phyloP scores from a whole-genome alignment of 2,329 filamentous ascomycete species.

The Hypocrella siamensis region DNA sequence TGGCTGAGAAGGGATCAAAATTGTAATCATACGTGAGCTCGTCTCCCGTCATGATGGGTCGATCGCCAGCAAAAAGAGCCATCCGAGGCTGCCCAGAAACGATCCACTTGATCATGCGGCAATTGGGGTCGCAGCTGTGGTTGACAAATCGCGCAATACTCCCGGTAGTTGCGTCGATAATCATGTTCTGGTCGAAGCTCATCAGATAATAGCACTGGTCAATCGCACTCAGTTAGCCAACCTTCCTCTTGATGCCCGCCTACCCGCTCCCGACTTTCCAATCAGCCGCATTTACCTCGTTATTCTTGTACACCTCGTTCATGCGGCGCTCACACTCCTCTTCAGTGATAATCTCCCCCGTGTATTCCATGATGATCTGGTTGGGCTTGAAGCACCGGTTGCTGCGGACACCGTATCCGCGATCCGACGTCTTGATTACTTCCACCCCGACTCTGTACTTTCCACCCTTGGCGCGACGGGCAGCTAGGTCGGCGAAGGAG shows the following conservation, averaged over 20 bases:
- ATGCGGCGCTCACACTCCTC: slow-evolving; percentile 86
- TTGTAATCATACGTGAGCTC: slow-evolving; percentile 91
- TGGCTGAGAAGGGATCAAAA: slow-evolving; percentile 52
- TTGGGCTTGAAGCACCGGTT: slow-evolving; percentile 76
- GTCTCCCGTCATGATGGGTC: slow-evolving; percentile 83
- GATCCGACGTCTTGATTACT: slow-evolving; percentile 77
- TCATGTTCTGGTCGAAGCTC: slow-evolving; percentile 97
- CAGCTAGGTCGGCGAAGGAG: slow-evolving; percentile 65
- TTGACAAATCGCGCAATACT: slow-evolving; percentile 97
- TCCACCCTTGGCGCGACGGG: slow-evolving; percentile 61
- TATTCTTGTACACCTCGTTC: slow-evolving; percentile 86
- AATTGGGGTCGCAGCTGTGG: slow-evolving; percentile 92
- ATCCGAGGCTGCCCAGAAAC: slow-evolving; percentile 88
- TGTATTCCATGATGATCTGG: slow-evolving; percentile 97
- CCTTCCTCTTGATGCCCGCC: neutral
- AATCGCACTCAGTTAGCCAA: slow-evolving; percentile 3
- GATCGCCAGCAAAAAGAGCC: slow-evolving; percentile 86
- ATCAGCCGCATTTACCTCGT: slow-evolving; percentile 70
- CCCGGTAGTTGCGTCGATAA: slow-evolving; percentile 91
- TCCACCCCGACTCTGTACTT: slow-evolving; percentile 90
- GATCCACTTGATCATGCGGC: slow-evolving; percentile 95
- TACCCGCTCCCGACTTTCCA: no score
- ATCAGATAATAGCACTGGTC: slow-evolving; percentile 88
- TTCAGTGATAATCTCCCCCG: slow-evolving; percentile 92
- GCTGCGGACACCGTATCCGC: slow-evolving; percentile 81